These are phyloP conservation scores for Macrolepiota fuliginosa DNA, from an alignment of 768 basidiomycete genomes.

Conservation along the genomic window DNA sequence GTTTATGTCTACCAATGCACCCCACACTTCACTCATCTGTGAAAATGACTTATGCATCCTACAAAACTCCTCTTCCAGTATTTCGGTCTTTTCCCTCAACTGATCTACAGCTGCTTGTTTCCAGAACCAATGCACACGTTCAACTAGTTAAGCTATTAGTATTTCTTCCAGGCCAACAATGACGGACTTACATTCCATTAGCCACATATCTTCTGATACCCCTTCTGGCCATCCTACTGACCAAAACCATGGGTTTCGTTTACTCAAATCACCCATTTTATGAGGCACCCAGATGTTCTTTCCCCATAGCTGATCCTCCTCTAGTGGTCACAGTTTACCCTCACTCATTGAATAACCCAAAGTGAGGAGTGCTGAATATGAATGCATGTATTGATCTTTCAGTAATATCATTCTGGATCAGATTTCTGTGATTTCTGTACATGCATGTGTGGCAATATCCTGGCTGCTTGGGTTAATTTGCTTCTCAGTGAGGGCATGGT, in stretches of 20 bases:
- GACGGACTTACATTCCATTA: conserved; percentile 7
- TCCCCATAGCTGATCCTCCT: not conserved
- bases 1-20: too few relatives aligned
- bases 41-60: conserved; percentile 11
- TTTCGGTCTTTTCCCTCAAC: conserved; percentile 25
- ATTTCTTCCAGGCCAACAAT: not conserved
- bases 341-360: too few relatives aligned
- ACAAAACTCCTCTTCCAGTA: conserved; percentile 24
- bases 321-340: not conserved
- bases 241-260: too few relatives aligned
- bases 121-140: conserved; percentile 26
- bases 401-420: too few relatives aligned
- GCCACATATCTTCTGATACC: conserved; percentile 16
- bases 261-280: conserved; percentile 11
- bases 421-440: too few relatives aligned
- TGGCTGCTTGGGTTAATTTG: too few relatives aligned
- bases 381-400: too few relatives aligned
- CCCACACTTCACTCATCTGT: not conserved
- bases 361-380: too few relatives aligned
- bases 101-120: conserved; percentile 22
- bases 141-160: conserved; percentile 15
- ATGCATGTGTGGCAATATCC: too few relatives aligned
- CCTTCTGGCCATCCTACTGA: not conserved
- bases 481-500: too few relatives aligned
- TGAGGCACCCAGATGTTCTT: not conserved